Evolutionary conservation across 306 rosid genomes (phyloP), one percentile per base, ranked within the genome.

Genomic region (Neltuma alba): DNA sequence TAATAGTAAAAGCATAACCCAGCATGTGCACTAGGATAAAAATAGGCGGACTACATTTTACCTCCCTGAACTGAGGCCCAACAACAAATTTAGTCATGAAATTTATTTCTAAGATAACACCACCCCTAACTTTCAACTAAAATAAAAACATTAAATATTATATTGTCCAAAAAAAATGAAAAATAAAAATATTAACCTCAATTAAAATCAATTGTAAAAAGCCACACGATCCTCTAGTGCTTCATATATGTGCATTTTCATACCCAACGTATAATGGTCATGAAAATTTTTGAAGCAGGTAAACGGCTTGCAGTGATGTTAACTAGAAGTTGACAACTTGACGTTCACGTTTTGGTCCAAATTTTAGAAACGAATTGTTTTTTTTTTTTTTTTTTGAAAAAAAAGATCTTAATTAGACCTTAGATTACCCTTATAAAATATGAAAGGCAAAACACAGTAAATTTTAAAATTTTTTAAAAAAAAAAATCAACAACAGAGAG

Each of bases 11-110:
- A 65, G 57, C 28, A 14, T 5, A 6, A 16, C 44, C 62, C 23
- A 62, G 45, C 28, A 69, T 74, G 41, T 27, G 64, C 9, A 69
- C 42, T 64, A 31, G 31, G 41, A 65, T 73, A 5, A 40, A 68
- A 69, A 42, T 42, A 23, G 33, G 30, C 50, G 3, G 12, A 66
- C 10, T 2, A 66, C 18, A 66, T n/a, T 37, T 65, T 38, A 38
- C 27, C n/a, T 40, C 50, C 70, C 14, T 34, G 20, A 36, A 9
- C 41, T 20, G 40, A 34, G 25, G 28, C 44, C 70, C 21, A 8
- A 64, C 11, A 3, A 64, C 7, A 34, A 64, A 64, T n/a, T 36
- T 37, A 20, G 15, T 65, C 15, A 37, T 37, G 27, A 66, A 11
- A 33, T 66, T 37, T 3, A 21, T 10, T 37, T 37, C 20, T 38